Evolutionary conservation across 129 eudicot genomes (phyloP).

Genomic region (Solidago caesia): DNA sequence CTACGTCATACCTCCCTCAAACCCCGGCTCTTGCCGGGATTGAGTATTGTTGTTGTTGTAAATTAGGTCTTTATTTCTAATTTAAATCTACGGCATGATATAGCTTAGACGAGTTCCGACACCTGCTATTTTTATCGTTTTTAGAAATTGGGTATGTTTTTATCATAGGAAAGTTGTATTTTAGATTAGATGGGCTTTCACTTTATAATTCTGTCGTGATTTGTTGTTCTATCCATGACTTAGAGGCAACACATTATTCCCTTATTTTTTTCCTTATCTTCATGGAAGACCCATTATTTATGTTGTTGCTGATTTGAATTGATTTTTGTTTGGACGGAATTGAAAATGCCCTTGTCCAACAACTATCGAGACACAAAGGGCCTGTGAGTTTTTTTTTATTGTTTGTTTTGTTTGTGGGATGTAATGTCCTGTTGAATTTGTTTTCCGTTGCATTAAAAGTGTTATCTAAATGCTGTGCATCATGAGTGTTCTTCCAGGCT

Average conservation of each 20-base stretch:
- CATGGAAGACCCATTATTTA: slow-evolving; percentile 3
- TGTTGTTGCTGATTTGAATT: neutral
- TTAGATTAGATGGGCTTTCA: neutral
- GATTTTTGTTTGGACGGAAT: slow-evolving; percentile 48
- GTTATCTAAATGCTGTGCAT: neutral
- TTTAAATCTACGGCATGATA: too few species aligned
- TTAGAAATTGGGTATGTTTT: neutral
- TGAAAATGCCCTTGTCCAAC: slow-evolving; percentile 55
- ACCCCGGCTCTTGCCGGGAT: too few species aligned
- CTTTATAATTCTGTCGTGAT: neutral
- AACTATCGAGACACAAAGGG: slow-evolving; percentile 74
- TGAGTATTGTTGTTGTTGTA: too few species aligned
- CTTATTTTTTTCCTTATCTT: neutral
- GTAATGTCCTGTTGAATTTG: neutral
- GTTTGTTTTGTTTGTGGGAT: neutral
- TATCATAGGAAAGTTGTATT: neutral
- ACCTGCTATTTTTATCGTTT: neutral
- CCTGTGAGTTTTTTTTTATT: slow-evolving; percentile 53
- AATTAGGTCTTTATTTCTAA: too few species aligned
- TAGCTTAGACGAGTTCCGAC: too few species aligned
- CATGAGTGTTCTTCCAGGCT: slow-evolving; percentile 43
- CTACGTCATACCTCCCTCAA: too few species aligned
- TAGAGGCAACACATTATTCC: neutral
- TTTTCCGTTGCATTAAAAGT: slow-evolving; percentile 9
- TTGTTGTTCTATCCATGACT: neutral